These are phyloP conservation scores for Sequoiadendron giganteum DNA, from an alignment of 75 land plant species.

Conservation along the genomic window DNA sequence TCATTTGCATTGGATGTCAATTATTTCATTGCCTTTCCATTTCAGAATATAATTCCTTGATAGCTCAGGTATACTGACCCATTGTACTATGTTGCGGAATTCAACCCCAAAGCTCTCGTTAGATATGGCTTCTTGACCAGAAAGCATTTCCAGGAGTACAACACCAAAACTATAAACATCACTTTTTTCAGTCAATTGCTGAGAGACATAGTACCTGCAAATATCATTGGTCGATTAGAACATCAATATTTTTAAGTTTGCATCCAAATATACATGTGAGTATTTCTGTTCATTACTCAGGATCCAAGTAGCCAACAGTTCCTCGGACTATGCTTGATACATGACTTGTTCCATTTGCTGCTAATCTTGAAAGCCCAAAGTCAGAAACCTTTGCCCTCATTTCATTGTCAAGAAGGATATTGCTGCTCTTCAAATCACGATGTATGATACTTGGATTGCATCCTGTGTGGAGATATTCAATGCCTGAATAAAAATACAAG, in stretches of 20 bases:
- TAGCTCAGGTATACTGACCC: conserved; percentile 43
- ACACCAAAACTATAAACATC: conserved; percentile 82
- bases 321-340: conserved; percentile 73
- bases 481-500: conserved; percentile 33
- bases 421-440: conserved; percentile 76
- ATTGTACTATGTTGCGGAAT: conserved; percentile 68
- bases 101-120: conserved; percentile 65
- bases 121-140: conserved; percentile 73
- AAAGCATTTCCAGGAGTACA: conserved; percentile 68
- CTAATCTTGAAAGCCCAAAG: conserved; percentile 78
- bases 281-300: conserved; percentile 52
- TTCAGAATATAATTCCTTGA: not conserved
- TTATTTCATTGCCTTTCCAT: not conserved
- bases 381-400: conserved; percentile 80
- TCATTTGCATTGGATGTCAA: not conserved
- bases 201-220: conserved; percentile 66
- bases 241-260: not conserved
- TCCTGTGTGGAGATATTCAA: conserved; percentile 76
- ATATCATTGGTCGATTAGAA: not conserved
- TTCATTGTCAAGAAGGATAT: conserved; percentile 73
- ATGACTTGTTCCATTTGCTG: conserved; percentile 59
- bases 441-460: conserved; percentile 73
- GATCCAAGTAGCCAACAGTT: conserved; percentile 79
- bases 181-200: conserved; percentile 75
- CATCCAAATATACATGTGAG: not conserved